These are phyloP conservation scores for Meredithiella fracta DNA, from an alignment of 2,329 filamentous ascomycete species.

Conservation along the genomic window DNA sequence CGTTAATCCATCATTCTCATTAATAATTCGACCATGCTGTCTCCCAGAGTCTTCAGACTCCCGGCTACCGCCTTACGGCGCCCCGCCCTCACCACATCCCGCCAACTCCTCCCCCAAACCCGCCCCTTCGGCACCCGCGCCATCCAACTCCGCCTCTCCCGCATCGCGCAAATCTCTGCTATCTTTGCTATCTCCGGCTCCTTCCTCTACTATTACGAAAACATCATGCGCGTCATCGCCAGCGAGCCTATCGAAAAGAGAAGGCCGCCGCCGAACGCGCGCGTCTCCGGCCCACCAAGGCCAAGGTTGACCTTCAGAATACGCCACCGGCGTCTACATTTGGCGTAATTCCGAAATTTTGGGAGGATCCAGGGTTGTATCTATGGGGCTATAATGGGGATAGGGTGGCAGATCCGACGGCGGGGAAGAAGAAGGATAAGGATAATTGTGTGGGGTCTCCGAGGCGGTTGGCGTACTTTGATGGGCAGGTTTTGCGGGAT, in stretches of 20 bases:
- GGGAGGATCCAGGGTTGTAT: slow-evolving; percentile 74
- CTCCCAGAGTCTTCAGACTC: slow-evolving; percentile 4
- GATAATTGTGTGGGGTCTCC: slow-evolving; percentile 68
- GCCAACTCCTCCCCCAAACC: not conserved
- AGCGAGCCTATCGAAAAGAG: slow-evolving; percentile 11
- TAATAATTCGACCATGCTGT: slow-evolving; percentile 4
- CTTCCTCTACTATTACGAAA: slow-evolving; percentile 15
- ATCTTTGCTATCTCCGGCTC: slow-evolving; percentile 13
- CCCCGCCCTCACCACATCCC: not conserved
- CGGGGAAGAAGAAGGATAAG: slow-evolving; percentile 26
- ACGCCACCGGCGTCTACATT: slow-evolving; percentile 26
- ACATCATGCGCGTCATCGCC: slow-evolving; percentile 6
- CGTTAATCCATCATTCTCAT: not conserved
- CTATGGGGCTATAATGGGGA: slow-evolving; percentile 83
- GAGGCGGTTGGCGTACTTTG: slow-evolving; percentile 62
- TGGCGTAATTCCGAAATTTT: slow-evolving; percentile 35
- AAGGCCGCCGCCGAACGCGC: slow-evolving; percentile 44
- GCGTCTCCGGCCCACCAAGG: slow-evolving; percentile 40
- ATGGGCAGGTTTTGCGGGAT: slow-evolving; percentile 69
- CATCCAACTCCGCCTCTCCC: slow-evolving; percentile 5
- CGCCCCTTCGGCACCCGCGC: slow-evolving; percentile 4
- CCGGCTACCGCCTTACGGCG: slow-evolving; percentile 9
- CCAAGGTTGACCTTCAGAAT: slow-evolving; percentile 62
- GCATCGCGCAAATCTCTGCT: slow-evolving; percentile 5
- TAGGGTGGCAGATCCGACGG: slow-evolving; percentile 70